Conservation (phyloP, 2,329 filamentous ascomycete genomes). For the Colletotrichum gigasporum region DNA sequence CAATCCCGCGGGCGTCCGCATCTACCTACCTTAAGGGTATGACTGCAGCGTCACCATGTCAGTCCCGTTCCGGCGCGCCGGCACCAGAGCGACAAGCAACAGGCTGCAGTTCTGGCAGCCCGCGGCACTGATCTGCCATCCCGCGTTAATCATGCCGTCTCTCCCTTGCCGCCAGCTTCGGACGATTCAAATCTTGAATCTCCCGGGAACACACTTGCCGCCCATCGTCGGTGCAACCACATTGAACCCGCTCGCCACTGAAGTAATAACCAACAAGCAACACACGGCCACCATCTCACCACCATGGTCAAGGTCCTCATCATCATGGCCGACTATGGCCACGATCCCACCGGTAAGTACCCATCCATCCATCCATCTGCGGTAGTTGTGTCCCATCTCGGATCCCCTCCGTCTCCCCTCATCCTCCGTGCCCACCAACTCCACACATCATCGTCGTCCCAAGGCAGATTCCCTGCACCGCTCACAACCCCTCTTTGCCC, state of each 20-base stretch:
- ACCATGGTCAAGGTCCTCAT: conserved; percentile 51
- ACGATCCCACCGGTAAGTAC: conserved; percentile 60
- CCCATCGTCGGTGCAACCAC: background rate
- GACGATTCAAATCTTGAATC: background rate
- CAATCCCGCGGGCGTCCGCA: no score
- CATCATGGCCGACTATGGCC: conserved; percentile 64
- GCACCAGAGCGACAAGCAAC: conserved; percentile 35
- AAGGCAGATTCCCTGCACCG: background rate
- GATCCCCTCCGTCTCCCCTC: background rate
- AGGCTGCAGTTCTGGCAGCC: no score
- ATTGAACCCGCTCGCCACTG: no score
- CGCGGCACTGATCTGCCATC: conserved; percentile 6
- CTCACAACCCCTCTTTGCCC: background rate
- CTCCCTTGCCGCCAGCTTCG: background rate
- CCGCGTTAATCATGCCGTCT: conserved; percentile 3
- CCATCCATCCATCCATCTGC: background rate
- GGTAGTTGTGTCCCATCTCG: background rate
- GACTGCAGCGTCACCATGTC: background rate
- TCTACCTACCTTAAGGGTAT: background rate
- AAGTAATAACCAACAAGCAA: no score
- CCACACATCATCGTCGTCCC: background rate
- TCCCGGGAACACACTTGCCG: background rate
- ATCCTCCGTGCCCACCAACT: background rate
- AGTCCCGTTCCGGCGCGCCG: conserved; percentile 37
- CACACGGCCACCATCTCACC: background rate